These are phyloP conservation scores for Nicotiana otophora DNA, from an alignment of 257 asterid species.

Conservation along the genomic window DNA sequence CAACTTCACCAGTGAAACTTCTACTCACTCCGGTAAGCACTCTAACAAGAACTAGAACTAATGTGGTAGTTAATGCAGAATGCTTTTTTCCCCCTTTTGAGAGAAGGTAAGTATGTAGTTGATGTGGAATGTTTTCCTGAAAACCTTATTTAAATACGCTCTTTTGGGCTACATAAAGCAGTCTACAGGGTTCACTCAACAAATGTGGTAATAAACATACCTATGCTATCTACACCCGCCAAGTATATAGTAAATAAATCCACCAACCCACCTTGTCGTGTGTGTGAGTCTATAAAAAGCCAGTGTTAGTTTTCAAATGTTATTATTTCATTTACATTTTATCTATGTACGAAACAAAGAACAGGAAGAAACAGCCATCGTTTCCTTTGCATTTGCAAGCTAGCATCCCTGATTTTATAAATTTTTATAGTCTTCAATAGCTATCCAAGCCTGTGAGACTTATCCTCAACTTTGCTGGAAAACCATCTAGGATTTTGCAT, in stretches of 20 bases:
- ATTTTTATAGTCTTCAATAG: neutral
- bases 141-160: neutral
- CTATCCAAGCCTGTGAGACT: neutral
- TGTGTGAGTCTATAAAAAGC: neutral
- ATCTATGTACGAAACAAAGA: neutral
- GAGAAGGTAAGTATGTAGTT: too few relatives aligned
- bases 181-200: neutral
- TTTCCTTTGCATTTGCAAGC: neutral
- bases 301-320: neutral
- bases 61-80: neutral
- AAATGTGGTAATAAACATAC: neutral
- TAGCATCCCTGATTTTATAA: neutral
- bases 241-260: neutral
- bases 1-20: constrained; percentile 16
- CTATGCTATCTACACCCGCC: neutral
- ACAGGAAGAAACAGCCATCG: neutral
- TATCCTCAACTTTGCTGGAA: neutral
- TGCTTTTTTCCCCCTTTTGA: neutral
- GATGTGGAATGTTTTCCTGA: neutral
- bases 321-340: neutral
- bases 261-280: neutral
- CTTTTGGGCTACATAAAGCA: neutral
- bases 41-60: neutral
- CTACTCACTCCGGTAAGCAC: constrained; percentile 39
- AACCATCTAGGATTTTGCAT: neutral